phyloP scores from a whole-genome alignment of 2,329 filamentous ascomycete species.

The Teratosphaeria viscida region DNA sequence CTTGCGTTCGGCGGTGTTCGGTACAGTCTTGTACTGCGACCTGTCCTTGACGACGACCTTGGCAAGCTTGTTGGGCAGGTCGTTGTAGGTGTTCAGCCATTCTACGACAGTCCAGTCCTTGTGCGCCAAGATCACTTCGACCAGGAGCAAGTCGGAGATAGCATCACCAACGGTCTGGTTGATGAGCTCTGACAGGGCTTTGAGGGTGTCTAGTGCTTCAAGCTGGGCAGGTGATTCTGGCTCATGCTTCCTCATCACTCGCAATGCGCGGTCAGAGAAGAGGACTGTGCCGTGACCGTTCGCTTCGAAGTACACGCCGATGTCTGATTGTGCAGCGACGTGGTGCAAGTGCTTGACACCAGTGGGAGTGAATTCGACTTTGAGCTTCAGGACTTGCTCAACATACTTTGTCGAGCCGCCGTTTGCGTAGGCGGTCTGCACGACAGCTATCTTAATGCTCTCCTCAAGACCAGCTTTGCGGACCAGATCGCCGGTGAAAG shows the following conservation, averaged over 20 bases:
- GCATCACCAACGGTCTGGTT: conserved; percentile 98
- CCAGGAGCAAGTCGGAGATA: conserved; percentile 87
- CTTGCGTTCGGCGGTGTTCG: conserved; percentile 66
- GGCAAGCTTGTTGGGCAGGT: conserved; percentile 90
- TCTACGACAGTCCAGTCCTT: conserved; percentile 79
- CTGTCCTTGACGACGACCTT: conserved; percentile 84
- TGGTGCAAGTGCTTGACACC: conserved; percentile 98
- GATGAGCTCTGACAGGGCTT: conserved; percentile 78
- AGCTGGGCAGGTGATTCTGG: conserved; percentile 88
- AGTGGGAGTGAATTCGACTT: conserved; percentile 85
- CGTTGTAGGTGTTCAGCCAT: conserved; percentile 86
- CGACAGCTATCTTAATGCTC: conserved; percentile 80
- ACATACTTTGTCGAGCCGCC: conserved; percentile 90
- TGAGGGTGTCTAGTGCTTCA: conserved; percentile 74
- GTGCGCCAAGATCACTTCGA: conserved; percentile 91
- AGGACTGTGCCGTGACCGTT: conserved; percentile 96
- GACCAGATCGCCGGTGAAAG: conserved; percentile 84
- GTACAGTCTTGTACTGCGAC: conserved; percentile 79
- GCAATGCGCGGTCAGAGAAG: conserved; percentile 76
- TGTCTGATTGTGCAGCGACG: conserved; percentile 86
- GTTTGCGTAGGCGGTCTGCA: conserved; percentile 97
- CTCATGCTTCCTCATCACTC: conserved; percentile 65
- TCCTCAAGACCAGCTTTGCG: conserved; percentile 67
- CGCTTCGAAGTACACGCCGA: conserved; percentile 97
- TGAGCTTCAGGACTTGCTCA: conserved; percentile 73